phyloP scores from a whole-genome alignment of 768 basidiomycete species.

The Auricularia sp. region DNA sequence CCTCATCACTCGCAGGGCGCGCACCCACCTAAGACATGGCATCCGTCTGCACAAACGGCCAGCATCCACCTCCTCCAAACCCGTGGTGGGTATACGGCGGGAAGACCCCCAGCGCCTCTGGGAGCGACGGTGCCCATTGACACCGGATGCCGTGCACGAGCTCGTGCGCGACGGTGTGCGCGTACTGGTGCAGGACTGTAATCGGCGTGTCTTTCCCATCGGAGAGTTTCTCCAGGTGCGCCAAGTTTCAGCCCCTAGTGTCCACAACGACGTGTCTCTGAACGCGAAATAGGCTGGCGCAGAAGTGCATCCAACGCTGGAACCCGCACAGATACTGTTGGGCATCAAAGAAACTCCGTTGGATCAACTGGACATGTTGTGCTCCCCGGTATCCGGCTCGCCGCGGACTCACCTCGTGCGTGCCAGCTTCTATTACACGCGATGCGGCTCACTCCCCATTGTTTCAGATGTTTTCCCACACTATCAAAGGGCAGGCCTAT shows the following conservation, averaged over 20 bases:
- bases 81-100: slow-evolving; percentile 50
- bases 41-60: not conserved
- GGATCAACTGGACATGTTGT: slow-evolving; percentile 31
- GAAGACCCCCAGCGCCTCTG: slow-evolving; percentile 76
- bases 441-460: no score
- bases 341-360: slow-evolving; percentile 87
- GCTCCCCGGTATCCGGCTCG: slow-evolving; percentile 28
- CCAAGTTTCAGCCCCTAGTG: not conserved
- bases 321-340: slow-evolving; percentile 60
- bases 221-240: slow-evolving; percentile 57
- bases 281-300: slow-evolving; percentile 60
- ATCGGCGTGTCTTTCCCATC: slow-evolving; percentile 59
- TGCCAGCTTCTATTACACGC: slow-evolving; percentile 2
- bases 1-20: not conserved
- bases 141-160: slow-evolving; percentile 58
- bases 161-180: slow-evolving; percentile 48
- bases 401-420: slow-evolving; percentile 17
- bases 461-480: slow-evolving; percentile 80
- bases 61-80: not conserved
- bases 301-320: slow-evolving; percentile 41
- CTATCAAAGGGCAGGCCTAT: slow-evolving; percentile 77
- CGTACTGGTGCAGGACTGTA: slow-evolving; percentile 69
- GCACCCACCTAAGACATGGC: not conserved
- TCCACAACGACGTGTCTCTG: not conserved
- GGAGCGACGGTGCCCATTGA: slow-evolving; percentile 80